Evolutionary conservation across 371 early-diverging fungal species (phyloP).

Genomic region (Saksenaea vasiformis): DNA sequence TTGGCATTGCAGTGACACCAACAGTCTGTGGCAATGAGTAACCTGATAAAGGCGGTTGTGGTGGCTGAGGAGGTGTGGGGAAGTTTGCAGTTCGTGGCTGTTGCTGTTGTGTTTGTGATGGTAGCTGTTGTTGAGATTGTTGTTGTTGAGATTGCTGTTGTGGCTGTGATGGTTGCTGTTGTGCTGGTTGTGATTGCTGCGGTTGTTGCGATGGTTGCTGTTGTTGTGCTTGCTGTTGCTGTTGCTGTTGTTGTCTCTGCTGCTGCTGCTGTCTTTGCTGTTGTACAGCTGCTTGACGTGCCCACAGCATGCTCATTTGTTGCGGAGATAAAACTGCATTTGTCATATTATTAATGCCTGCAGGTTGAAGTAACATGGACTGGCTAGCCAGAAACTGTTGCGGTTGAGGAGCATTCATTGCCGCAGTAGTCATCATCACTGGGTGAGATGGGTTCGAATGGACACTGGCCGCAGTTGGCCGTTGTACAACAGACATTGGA

Average conservation of each 20-base stretch:
- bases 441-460: not conserved
- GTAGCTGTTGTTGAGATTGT: constrained; percentile 12
- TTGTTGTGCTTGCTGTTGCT: constrained; percentile 2
- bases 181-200: constrained; percentile 19
- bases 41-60: not conserved
- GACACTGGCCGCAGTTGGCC: not conserved
- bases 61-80: not conserved
- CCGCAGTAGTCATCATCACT: not conserved
- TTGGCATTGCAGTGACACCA: not conserved
- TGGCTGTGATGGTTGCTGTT: constrained; percentile 20
- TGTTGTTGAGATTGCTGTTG: constrained; percentile 13
- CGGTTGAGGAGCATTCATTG: not conserved
- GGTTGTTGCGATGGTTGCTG: constrained; percentile 22
- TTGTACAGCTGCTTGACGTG: constrained; percentile 32
- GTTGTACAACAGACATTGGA: not conserved
- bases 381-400: not conserved
- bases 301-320: constrained; percentile 32
- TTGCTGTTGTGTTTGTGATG: constrained; percentile 9
- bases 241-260: constrained; percentile 21
- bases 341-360: not conserved
- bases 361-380: not conserved
- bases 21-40: not conserved
- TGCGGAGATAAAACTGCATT: constrained; percentile 29
- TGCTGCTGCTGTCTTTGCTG: constrained; percentile 18
- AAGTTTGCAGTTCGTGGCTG: constrained; percentile 17